A percentile compares a stretch with the other conserved stretches of the same genome.
These are phyloP conservation scores for Penicillium psychrosexuale DNA, from an alignment of 2,329 filamentous ascomycete genomes.

Conservation along the genomic window DNA sequence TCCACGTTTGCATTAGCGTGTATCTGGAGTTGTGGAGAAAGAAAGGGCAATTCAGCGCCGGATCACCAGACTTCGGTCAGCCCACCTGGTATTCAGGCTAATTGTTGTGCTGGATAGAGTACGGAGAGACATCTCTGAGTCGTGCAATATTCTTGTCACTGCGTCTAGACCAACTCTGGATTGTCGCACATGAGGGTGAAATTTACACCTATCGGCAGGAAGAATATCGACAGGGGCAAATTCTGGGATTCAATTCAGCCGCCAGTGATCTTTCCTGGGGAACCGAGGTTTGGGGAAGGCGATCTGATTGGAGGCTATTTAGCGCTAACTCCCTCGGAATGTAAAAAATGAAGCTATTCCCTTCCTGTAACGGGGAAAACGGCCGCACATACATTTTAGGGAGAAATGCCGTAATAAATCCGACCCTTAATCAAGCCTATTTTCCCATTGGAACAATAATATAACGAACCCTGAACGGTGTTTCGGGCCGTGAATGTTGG, in stretches of 20 bases:
- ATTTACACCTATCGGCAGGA: slow-evolving; percentile 19
- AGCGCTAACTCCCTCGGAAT: slow-evolving; percentile 3
- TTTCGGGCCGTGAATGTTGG: neutral
- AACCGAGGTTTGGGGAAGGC: slow-evolving; percentile 5
- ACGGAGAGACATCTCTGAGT: neutral
- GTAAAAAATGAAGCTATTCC: slow-evolving; percentile 12
- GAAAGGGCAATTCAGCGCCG: neutral
- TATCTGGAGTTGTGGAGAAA: slow-evolving; percentile 13
- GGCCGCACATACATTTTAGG: neutral
- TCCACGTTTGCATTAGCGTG: slow-evolving; percentile 5
- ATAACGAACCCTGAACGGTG: neutral
- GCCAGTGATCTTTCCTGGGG: slow-evolving; percentile 12
- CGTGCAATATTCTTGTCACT: neutral
- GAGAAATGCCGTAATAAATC: neutral
- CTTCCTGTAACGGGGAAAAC: slow-evolving; percentile 9
- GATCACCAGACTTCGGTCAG: neutral
- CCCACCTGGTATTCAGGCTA: slow-evolving; percentile 15
- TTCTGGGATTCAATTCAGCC: neutral
- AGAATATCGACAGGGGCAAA: neutral
- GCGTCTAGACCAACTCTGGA: slow-evolving; percentile 9
- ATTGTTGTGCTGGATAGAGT: neutral
- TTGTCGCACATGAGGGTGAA: slow-evolving; percentile 1
- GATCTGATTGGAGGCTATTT: slow-evolving; percentile 9
- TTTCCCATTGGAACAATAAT: neutral
- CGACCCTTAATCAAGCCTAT: neutral